phyloP scores from a whole-genome alignment of 176 grass and related monocot species.

The Bonia amplexicaulis region DNA sequence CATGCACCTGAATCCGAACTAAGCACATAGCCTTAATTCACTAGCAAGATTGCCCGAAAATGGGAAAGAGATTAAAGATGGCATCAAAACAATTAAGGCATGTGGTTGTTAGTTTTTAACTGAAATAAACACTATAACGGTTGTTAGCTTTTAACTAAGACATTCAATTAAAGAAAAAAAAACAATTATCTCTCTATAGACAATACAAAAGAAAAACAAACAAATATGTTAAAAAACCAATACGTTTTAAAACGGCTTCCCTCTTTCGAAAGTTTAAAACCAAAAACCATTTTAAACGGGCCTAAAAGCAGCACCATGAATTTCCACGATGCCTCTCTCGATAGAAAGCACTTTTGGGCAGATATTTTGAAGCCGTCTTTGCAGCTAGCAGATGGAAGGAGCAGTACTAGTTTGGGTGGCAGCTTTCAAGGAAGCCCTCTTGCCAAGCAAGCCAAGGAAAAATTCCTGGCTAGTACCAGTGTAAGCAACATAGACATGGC shows the following conservation, averaged over 20 bases:
- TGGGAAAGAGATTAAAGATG: neutral
- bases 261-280: too few species aligned
- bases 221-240: too few species aligned
- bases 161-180: too few species aligned
- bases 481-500: neutral
- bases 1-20: neutral
- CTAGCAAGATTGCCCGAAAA: neutral
- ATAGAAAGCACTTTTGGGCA: constrained; percentile 5
- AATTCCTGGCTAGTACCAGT: neutral
- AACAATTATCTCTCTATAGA: too few species aligned
- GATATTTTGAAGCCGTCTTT: neutral
- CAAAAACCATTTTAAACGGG: too few species aligned
- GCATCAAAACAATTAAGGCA: neutral
- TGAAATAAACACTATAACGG: too few species aligned
- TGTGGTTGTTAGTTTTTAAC: too few species aligned
- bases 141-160: too few species aligned
- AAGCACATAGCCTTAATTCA: neutral
- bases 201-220: too few species aligned
- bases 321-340: neutral
- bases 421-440: constrained; percentile 5
- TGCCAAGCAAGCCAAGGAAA: constrained; percentile 35
- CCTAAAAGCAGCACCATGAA: neutral
- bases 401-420: neutral
- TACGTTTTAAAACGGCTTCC: too few species aligned
- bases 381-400: neutral